These are phyloP conservation scores for Logfia minima DNA, from an alignment of 129 eudicot species.

Conservation along the genomic window DNA sequence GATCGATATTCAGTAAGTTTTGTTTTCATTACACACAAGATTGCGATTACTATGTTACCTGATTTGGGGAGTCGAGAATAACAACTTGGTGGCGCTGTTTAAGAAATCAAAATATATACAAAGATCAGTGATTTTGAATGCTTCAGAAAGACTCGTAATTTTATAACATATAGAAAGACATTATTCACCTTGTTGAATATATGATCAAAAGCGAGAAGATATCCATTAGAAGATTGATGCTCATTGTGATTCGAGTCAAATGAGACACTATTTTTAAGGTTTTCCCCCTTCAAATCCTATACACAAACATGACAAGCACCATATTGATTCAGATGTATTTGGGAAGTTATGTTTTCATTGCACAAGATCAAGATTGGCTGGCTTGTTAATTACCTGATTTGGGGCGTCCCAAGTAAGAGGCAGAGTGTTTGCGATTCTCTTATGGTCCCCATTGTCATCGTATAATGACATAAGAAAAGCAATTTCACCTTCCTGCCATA, in stretches of 20 bases:
- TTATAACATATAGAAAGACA: too few relatives aligned
- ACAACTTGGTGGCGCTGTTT: too few relatives aligned
- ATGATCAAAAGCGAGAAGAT: background rate
- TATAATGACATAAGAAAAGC: conserved; percentile 7
- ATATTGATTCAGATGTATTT: background rate
- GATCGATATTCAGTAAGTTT: background rate
- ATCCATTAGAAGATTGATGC: background rate
- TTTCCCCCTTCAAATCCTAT: conserved; percentile 11
- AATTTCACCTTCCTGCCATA: conserved; percentile 15
- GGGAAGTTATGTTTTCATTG: background rate
- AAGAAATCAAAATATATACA: too few relatives aligned
- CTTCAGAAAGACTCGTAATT: too few relatives aligned
- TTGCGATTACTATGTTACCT: background rate
- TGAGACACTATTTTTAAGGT: conserved; percentile 5
- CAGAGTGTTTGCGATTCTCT: conserved; percentile 5
- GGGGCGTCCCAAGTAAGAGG: background rate
- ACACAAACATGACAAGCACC: background rate
- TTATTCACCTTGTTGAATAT: background rate
- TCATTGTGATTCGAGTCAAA: conserved; percentile 3
- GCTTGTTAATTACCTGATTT: conserved; percentile 19
- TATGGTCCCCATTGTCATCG: conserved; percentile 7
- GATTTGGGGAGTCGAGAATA: background rate
- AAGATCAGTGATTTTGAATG: too few relatives aligned
- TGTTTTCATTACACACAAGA: background rate
- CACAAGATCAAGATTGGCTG: background rate